These are phyloP conservation scores for Diplodia corticola DNA, from an alignment of 2,329 filamentous ascomycete genomes.

Conservation along the genomic window DNA sequence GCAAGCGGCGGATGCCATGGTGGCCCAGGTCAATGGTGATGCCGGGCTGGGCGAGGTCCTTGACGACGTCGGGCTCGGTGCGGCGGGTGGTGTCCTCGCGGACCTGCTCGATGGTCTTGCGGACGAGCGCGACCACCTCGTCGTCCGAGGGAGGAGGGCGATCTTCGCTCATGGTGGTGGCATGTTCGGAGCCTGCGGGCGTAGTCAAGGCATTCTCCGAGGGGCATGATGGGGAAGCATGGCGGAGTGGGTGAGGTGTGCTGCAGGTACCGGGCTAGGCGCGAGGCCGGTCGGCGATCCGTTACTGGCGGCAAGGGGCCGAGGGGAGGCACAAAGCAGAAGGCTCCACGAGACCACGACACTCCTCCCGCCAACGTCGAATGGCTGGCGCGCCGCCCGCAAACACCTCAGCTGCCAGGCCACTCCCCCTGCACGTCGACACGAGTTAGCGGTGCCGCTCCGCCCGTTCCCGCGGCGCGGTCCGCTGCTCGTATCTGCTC, in stretches of 20 bases:
- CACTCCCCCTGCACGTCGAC: conserved; percentile 7
- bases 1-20: conserved; percentile 69
- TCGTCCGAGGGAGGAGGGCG: conserved; percentile 54
- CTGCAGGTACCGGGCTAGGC: conserved; percentile 17
- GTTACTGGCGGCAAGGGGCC: conserved; percentile 1
- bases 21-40: conserved; percentile 78
- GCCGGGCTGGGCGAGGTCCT: conserved; percentile 62
- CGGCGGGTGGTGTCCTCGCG: conserved; percentile 61
- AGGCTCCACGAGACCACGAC: conserved; percentile 17
- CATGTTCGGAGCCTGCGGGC: conserved; percentile 11
- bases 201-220: conserved; percentile 11
- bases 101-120: conserved; percentile 67
- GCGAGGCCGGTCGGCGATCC: conserved; percentile 11
- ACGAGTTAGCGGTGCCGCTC: neutral
- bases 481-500: neutral
- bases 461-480: neutral
- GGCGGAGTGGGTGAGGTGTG: conserved; percentile 1
- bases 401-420: conserved; percentile 9
- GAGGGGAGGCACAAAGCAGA: conserved; percentile 11
- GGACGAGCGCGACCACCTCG: conserved; percentile 66
- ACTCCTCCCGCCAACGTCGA: neutral
- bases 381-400: neutral
- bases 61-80: conserved; percentile 52
- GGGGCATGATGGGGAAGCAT: conserved; percentile 14
- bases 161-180: conserved; percentile 37